Evolutionary conservation across 164 flowering plant species (phyloP), one percentile per base, ranked within the genome.

Genomic region (Vitis riparia): DNA sequence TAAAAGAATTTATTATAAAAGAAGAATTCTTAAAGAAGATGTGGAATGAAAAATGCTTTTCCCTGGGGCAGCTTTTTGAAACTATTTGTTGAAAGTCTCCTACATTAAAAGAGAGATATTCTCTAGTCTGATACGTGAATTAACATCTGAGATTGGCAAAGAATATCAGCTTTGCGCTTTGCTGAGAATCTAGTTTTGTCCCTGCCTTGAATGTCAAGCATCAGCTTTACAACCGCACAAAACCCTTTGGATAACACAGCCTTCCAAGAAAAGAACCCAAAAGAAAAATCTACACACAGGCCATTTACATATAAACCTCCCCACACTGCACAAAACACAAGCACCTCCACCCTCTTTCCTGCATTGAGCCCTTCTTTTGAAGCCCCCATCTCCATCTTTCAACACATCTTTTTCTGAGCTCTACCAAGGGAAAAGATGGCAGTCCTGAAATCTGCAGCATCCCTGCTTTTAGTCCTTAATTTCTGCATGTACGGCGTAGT

Each of bases 401-500:
- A 23, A 23, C 29, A 11, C 17, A 66, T n/a, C 61, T 50, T 55
- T 59, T 71, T 29, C 8, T 63, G 27, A 30, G 14, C 2, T 58
- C 16, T 1, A 23, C 11, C 23, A 44, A 53, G 11, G 23, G 8
- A 13, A 61, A 19, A 70, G 62, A 90, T 88, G 90, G 88, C 90
- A 6, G 75, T 51, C 59, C 84, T 82, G 62, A 92, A 85, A 71
- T 75, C 88, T 5, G 77, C 78, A 10, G 97, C 91, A 8, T 15
- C 73, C 2, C 62, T 83, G 37, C 93, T 94, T 78, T 63, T 92
- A 72, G 29, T 79, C 50, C 91, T 94, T 49, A 94, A 94, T 72
- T 87, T 94, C 73, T 94, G 97, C 79, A 92, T 94, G 98, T 91
- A 85, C 69, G 83, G 67, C 30, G 75, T 92, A 4, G 79, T 94